Evolutionary conservation across 2,329 filamentous ascomycete species (phyloP).

Genomic region (Metarhizium anisopliae): DNA sequence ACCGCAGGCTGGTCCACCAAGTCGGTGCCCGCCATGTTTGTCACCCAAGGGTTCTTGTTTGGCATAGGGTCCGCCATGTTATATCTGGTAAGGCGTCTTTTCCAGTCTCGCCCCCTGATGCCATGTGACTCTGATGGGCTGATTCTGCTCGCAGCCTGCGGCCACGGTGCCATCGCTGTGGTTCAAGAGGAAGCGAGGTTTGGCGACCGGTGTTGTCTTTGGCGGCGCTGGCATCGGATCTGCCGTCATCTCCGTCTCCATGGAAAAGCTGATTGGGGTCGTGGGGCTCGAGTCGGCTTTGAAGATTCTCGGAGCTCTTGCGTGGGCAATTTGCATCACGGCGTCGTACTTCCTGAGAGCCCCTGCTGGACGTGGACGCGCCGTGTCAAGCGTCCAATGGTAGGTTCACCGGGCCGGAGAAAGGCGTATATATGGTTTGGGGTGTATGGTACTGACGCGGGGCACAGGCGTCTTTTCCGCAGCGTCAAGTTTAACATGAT

Average conservation of each 20-base stretch:
- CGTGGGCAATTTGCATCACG: constrained; percentile 20
- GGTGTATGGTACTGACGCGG: not conserved
- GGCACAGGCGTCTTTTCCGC: constrained; percentile 17
- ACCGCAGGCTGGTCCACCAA: constrained; percentile 17
- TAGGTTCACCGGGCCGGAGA: not conserved
- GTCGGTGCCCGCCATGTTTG: constrained; percentile 15
- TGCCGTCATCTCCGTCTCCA: constrained; percentile 18
- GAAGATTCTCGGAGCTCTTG: constrained; percentile 16
- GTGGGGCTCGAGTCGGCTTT: constrained; percentile 19
- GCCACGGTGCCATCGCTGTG: constrained; percentile 15
- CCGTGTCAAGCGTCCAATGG: constrained; percentile 16
- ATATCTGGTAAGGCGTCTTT: constrained; percentile 12
- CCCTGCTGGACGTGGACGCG: constrained; percentile 7
- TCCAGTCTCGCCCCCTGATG: too few species aligned
- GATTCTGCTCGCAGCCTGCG: constrained; percentile 10
- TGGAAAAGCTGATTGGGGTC: constrained; percentile 14
- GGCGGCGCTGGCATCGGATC: constrained; percentile 20
- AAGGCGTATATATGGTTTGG: not conserved
- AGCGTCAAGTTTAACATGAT: constrained; percentile 15
- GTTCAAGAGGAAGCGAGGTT: constrained; percentile 18
- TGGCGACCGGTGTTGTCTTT: constrained; percentile 20
- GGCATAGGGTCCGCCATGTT: constrained; percentile 15
- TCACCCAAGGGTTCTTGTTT: constrained; percentile 17
- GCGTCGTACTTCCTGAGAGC: constrained; percentile 18
- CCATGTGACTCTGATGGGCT: too few species aligned